Conservation (phyloP, 1,284 basidiomycete species). For the Ustilago nuda region DNA sequence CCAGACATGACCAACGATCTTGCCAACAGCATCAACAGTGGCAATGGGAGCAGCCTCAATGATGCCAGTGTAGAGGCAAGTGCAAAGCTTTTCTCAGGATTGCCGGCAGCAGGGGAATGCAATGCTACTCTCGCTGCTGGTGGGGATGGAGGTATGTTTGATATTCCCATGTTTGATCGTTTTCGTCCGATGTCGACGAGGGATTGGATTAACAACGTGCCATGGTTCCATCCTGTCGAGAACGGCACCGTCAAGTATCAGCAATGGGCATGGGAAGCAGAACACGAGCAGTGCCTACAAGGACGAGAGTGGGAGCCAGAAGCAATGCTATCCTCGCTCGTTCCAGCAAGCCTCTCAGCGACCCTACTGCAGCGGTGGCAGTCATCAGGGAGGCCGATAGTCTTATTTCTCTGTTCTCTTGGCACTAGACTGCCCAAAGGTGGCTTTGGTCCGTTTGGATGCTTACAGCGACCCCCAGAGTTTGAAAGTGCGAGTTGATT, state of each 20-base stretch:
- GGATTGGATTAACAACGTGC: constrained; percentile 50
- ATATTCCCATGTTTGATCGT: constrained; percentile 45
- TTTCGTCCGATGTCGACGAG: constrained; percentile 26
- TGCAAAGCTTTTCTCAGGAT: constrained; percentile 23
- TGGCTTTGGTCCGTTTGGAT: background rate
- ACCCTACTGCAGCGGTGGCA: constrained; percentile 16
- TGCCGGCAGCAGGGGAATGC: constrained; percentile 15
- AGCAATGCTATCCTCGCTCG: background rate
- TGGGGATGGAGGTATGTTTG: constrained; percentile 44
- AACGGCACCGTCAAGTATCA: constrained; percentile 17
- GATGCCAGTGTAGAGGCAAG: constrained; percentile 20
- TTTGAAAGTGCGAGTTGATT: constrained; percentile 61
- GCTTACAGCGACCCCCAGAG: constrained; percentile 50
- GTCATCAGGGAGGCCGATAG: constrained; percentile 25
- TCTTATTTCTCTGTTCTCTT: no score
- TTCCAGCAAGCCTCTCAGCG: constrained; percentile 6
- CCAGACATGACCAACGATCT: background rate
- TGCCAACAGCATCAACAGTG: constrained; percentile 1
- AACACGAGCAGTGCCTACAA: constrained; percentile 7
- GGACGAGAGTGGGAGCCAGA: constrained; percentile 9
- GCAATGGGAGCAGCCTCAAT: background rate
- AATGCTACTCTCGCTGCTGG: constrained; percentile 3
- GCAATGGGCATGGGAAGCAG: constrained; percentile 8
- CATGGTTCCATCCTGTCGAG: constrained; percentile 46
- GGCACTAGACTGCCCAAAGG: no score